Base-by-base conservation (phyloP, 257 asterid genomes). In the Nicotiana benthamiana region DNA sequence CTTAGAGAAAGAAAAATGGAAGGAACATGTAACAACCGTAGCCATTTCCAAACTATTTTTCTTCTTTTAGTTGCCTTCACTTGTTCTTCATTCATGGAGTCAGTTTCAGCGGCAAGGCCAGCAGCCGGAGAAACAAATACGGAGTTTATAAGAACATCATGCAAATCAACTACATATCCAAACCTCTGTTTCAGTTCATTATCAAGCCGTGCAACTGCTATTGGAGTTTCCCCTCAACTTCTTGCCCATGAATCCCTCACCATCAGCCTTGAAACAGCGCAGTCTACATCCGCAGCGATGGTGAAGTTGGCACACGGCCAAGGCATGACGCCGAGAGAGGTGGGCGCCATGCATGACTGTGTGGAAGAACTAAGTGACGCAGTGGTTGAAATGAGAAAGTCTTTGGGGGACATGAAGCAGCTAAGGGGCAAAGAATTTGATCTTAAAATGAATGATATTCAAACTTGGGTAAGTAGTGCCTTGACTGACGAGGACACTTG, bases 391-490 rank as follows among this genome's bases (percentile, higher is more conserved):
- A 62, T 93, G 53, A 27, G 78, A 30, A 81, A 56, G 0, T 90
- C 98, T 0, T 32, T 89, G 77, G 87, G 60, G 27, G 96, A 90
- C 87, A 86, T 93, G 93, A 40, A 67, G 1, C 81, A 81, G 13
- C 56, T 90, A 3, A 82, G 59, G 28, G 90, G 87, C 4, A 20
- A 86, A 2, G 79, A 90, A 17, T 90, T 87, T 66, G 88, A 15
- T 61, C 3, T 80, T 75, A 61, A 66, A 17, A 87, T 91, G 87
- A 88, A 81, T 51, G 87, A 93, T 28, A 70, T 89, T 7, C 92
- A 90, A 80, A 93, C 97, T 0, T 93, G 98, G 98, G 93, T 93
- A 0, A 93, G 98, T 83, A 95, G 95, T 28, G 97, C 97, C 74
- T 79, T 93, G 91, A 93, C 97, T 1, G 89, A 93, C 24, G 94